Conservation (phyloP, 371 early-diverging fungal species). For the Phascolomyces articulosus region DNA sequence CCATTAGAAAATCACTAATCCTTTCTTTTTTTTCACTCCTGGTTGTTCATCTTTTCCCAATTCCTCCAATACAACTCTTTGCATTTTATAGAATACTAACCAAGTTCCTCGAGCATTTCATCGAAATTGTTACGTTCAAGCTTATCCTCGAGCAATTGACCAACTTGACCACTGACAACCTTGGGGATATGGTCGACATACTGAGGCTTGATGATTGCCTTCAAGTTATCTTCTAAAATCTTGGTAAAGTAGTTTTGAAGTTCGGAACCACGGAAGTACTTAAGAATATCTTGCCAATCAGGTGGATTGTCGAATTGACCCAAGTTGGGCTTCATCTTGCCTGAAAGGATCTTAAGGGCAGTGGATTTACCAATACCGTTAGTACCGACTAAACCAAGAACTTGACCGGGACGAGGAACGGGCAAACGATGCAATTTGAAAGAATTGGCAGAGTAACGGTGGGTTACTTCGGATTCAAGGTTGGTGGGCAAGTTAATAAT, state of each 20-base stretch:
- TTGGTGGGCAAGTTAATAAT: conserved; percentile 99
- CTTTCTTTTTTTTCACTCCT: too few species aligned
- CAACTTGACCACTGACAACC: conserved; percentile 87
- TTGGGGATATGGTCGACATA: conserved; percentile 97
- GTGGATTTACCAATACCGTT: conserved; percentile 99
- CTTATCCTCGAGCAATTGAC: conserved; percentile 76
- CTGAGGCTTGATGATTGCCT: conserved; percentile 97
- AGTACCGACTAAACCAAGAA: conserved; percentile 98
- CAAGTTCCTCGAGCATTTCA: conserved; percentile 75
- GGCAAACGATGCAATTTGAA: conserved; percentile 99
- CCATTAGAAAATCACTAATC: neutral
- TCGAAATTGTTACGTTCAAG: conserved; percentile 76
- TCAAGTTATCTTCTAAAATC: conserved; percentile 95
- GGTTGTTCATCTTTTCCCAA: neutral
- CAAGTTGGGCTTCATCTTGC: conserved; percentile 98
- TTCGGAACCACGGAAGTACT: conserved; percentile 98
- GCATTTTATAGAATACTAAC: conserved; percentile 31
- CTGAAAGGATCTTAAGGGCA: conserved; percentile 97
- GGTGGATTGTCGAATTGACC: conserved; percentile 90
- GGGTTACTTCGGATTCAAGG: conserved; percentile 95
- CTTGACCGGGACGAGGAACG: conserved; percentile 97
- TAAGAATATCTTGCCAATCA: conserved; percentile 97
- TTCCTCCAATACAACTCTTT: neutral
- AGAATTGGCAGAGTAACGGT: conserved; percentile 98
- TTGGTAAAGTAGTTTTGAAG: conserved; percentile 99